phyloP scores from a whole-genome alignment of 345 rosid genomes.

The Lumnitzera racemosa region DNA sequence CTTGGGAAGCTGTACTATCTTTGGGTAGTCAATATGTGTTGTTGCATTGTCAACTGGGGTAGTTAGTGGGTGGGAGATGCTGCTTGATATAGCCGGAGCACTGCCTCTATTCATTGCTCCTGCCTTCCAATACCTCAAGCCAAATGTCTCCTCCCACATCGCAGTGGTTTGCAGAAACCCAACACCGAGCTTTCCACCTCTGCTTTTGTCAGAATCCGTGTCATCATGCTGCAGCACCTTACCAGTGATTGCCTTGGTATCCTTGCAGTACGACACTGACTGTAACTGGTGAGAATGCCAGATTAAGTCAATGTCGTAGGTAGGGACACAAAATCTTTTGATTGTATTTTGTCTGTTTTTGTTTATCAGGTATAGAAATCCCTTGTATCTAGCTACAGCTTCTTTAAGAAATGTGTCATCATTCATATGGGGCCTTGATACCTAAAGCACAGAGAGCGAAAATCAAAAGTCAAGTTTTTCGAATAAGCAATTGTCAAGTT shows the following conservation, averaged over 20 bases:
- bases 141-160: conserved; percentile 77
- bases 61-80: conserved; percentile 26
- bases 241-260: conserved; percentile 42
- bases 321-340: conserved; percentile 71
- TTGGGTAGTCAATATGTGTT: conserved; percentile 14
- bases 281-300: conserved; percentile 94
- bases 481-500: too few species aligned
- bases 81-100: conserved; percentile 46
- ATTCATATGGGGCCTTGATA: conserved; percentile 46
- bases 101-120: conserved; percentile 80
- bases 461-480: too few species aligned
- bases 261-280: conserved; percentile 56
- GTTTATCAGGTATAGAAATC: conserved; percentile 67
- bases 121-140: conserved; percentile 72
- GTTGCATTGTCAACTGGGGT: conserved; percentile 19
- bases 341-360: conserved; percentile 47
- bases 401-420: conserved; percentile 52
- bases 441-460: conserved; percentile 33
- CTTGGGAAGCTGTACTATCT: conserved; percentile 32
- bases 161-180: conserved; percentile 68
- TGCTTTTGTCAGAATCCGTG: conserved; percentile 59
- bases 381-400: conserved; percentile 84
- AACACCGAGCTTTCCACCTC: conserved; percentile 66
- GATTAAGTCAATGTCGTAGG: conserved; percentile 87
- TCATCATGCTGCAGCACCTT: conserved; percentile 81